Conservation (phyloP, 805 yeast species). For the Kurtzmaniella cleridarum region DNA sequence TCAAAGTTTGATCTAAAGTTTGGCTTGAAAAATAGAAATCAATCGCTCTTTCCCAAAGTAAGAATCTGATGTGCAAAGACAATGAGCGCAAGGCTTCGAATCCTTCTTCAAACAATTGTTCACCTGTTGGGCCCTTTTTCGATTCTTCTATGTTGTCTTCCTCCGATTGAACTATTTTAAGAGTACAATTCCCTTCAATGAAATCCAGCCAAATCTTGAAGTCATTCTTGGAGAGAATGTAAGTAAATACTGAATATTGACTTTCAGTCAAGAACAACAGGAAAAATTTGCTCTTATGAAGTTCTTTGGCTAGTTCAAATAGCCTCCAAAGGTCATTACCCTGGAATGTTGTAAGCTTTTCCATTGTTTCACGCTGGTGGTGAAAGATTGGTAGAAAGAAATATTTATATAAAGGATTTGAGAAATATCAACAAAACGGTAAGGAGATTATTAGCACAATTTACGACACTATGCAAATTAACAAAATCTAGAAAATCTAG, state of each 20-base stretch:
- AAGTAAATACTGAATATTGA: conserved; percentile 27
- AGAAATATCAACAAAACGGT: neutral
- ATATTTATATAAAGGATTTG: neutral
- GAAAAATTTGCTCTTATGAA: conserved; percentile 27
- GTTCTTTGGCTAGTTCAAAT: conserved; percentile 30
- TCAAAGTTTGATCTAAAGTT: conserved; percentile 14
- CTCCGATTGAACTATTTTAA: conserved; percentile 11
- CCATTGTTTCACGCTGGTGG: conserved; percentile 18
- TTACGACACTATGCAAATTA: no score
- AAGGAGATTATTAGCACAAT: no score
- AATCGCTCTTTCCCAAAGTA: conserved; percentile 68
- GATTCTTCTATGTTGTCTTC: neutral
- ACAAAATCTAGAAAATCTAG: no score
- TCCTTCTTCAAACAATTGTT: conserved; percentile 41
- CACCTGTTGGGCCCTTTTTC: conserved; percentile 6
- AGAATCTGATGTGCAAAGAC: conserved; percentile 60
- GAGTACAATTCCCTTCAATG: conserved; percentile 33
- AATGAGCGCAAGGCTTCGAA: conserved; percentile 26
- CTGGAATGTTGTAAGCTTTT: conserved; percentile 33
- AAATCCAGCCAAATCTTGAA: conserved; percentile 30
- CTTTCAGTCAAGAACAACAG: conserved; percentile 28
- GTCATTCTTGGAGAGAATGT: conserved; percentile 24
- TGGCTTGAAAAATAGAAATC: conserved; percentile 36
- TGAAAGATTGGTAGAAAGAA: neutral
- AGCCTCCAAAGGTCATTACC: conserved; percentile 25